Base-by-base conservation (phyloP, 257 asterid species). In the Lycium ferocissimum region DNA sequence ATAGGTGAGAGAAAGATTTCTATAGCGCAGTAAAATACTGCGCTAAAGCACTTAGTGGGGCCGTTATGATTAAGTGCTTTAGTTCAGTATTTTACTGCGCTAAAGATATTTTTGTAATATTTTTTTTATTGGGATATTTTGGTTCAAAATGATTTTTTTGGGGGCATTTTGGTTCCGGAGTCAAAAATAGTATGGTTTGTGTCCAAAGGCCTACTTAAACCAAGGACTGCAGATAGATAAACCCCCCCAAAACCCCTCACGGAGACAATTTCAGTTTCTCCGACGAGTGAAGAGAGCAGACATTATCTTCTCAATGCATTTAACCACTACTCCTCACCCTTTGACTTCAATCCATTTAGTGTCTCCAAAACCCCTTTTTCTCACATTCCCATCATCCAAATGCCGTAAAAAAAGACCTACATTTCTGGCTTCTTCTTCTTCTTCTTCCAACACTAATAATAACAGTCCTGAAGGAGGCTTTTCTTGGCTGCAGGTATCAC, bases 401-500 rank as follows among this genome's bases (percentile, higher is more conserved):
- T 86, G 79, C 12, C 18, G 11, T 4, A 20, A 86, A 37, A 87
- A 73, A 88, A 89, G 88, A 84, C 85, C 84, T 69, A 35, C 61
- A 12, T 87, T 94, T 81, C 83, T 90, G 38, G 98, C 97, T 62
- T 89, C 99, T 69, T 88, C 95, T 2, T 88, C 95, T 2, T 26
- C 33, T 26, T 87, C 93, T 54, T 86, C 92, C 54, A 84, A 87
- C 57, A 37, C 33, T 65, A 62, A 92, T 22, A 83, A 83, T 54
- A 91, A 84, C 54, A 85, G 63, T 71, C 89, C 98, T 2, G 89
- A 85, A 33, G 94, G 94, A 33, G 94, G 94, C 9, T 94, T 93
- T 87, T 91, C 95, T 11, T 97, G 99, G 99, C 89, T 66, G 79
- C 94, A 84, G n/a, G 85, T 92, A 69, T 89, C 93, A 45, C 91